These are phyloP conservation scores for Collariella sp. DNA, from an alignment of 495 filamentous ascomycete genomes.

Conservation along the genomic window DNA sequence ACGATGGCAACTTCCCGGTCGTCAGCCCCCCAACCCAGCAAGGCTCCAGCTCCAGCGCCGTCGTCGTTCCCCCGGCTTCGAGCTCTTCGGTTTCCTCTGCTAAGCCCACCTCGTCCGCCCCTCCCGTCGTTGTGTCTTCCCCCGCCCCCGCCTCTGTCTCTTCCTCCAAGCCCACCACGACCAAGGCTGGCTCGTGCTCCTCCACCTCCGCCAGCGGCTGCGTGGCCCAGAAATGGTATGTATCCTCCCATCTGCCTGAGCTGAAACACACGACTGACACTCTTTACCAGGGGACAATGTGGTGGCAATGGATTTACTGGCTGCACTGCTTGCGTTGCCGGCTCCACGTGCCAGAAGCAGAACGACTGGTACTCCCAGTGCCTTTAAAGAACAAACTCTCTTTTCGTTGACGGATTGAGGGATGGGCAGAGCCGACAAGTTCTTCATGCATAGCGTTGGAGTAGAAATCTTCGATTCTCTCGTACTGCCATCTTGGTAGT, in stretches of 20 bases:
- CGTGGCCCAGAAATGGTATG: slow-evolving; percentile 24
- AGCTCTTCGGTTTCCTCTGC: slow-evolving; percentile 20
- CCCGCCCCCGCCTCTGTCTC: slow-evolving; percentile 1
- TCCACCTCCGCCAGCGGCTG: slow-evolving; percentile 8
- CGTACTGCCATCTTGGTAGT: not conserved
- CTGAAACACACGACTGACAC: no score
- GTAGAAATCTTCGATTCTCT: not conserved
- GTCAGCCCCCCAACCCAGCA: slow-evolving; percentile 13
- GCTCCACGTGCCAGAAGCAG: slow-evolving; percentile 27
- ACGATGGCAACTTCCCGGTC: slow-evolving; percentile 28
- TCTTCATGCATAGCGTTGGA: not conserved
- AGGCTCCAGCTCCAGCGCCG: slow-evolving; percentile 2
- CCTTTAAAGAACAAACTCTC: slow-evolving; percentile 10
- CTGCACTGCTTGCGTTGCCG: slow-evolving; percentile 29
- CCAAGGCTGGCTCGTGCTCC: not conserved
- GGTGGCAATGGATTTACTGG: slow-evolving; percentile 36
- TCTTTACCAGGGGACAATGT: slow-evolving; percentile 30
- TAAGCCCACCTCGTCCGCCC: slow-evolving; percentile 9
- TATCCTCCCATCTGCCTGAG: no score
- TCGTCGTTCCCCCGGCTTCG: not conserved
- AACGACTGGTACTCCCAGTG: slow-evolving; percentile 37
- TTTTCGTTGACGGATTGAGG: not conserved
- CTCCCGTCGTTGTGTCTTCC: not conserved
- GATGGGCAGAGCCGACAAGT: not conserved
- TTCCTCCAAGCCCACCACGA: slow-evolving; percentile 1